Conservation (phyloP, 768 basidiomycete genomes). For the Fomitopsis pulvina region DNA sequence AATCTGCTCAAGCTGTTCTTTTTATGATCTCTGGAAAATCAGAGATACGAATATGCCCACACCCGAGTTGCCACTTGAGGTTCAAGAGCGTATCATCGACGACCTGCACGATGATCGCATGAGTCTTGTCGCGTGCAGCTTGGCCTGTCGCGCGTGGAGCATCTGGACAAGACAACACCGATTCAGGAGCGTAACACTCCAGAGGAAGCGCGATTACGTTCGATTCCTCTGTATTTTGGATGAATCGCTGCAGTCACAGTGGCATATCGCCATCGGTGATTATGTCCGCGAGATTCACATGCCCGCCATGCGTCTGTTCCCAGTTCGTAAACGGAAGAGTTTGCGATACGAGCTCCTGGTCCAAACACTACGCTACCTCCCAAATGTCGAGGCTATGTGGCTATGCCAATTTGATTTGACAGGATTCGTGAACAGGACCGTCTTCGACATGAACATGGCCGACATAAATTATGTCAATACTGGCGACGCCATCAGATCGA, state of each 20-base stretch:
- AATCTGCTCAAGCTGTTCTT: too few relatives aligned
- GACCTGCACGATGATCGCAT: conserved; percentile 6
- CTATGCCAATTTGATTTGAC: background rate
- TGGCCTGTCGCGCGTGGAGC: conserved; percentile 8
- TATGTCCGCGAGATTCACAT: background rate
- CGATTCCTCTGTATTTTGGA: background rate
- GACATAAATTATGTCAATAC: background rate
- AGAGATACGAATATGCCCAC: too few relatives aligned
- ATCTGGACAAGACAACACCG: conserved; percentile 7
- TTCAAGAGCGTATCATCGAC: conserved; percentile 14
- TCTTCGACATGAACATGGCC: background rate
- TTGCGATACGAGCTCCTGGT: background rate
- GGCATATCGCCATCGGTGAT: background rate
- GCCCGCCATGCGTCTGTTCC: background rate
- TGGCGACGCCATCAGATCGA: background rate
- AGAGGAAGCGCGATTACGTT: background rate
- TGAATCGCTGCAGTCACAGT: background rate
- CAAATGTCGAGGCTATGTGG: background rate
- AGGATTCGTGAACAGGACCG: background rate
- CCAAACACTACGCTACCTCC: background rate
- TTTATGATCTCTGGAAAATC: too few relatives aligned
- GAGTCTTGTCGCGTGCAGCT: conserved; percentile 6
- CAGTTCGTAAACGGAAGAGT: background rate
- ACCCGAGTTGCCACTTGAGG: conserved; percentile 12
- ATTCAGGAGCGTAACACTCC: conserved; percentile 4